phyloP scores from a whole-genome alignment of 257 asterid species.

The Prunella vulgaris region DNA sequence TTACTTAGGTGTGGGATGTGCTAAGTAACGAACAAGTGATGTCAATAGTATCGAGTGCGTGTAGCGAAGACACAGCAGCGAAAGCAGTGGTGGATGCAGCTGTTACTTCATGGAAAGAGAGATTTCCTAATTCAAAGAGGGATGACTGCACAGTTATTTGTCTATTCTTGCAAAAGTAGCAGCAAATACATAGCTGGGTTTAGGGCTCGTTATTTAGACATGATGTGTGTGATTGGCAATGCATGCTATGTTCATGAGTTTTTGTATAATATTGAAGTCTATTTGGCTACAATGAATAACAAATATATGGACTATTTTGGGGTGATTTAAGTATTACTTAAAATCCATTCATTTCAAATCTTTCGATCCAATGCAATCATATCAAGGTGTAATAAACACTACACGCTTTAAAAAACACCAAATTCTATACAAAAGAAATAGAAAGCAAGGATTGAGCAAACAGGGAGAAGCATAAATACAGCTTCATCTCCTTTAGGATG shows the following conservation, averaged over 20 bases:
- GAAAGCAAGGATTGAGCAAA: background rate
- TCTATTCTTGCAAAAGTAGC: constrained; percentile 37
- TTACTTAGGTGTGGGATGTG: constrained; percentile 80
- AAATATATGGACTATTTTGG: background rate
- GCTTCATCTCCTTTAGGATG: background rate
- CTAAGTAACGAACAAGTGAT: constrained; percentile 56
- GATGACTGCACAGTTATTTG: constrained; percentile 74
- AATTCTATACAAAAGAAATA: background rate
- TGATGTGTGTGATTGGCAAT: background rate
- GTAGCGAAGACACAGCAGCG: constrained; percentile 54
- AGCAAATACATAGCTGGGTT: background rate
- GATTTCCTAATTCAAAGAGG: constrained; percentile 56
- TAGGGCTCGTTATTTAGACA: background rate
- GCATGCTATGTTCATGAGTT: background rate
- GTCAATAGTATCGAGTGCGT: constrained; percentile 39
- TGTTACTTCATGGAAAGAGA: constrained; percentile 49
- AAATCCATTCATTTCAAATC: too few relatives aligned
- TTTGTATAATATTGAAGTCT: background rate
- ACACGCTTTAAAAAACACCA: background rate
- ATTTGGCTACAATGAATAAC: background rate
- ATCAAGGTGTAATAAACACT: too few relatives aligned
- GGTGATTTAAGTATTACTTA: too few relatives aligned
- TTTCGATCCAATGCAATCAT: too few relatives aligned
- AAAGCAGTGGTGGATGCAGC: constrained; percentile 70
- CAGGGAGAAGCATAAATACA: background rate